A percentile compares a stretch with the other conserved stretches of the same genome.
Evolutionary conservation across 805 yeast species (phyloP).

Genomic region (Wickerhamomyces queroliae): DNA sequence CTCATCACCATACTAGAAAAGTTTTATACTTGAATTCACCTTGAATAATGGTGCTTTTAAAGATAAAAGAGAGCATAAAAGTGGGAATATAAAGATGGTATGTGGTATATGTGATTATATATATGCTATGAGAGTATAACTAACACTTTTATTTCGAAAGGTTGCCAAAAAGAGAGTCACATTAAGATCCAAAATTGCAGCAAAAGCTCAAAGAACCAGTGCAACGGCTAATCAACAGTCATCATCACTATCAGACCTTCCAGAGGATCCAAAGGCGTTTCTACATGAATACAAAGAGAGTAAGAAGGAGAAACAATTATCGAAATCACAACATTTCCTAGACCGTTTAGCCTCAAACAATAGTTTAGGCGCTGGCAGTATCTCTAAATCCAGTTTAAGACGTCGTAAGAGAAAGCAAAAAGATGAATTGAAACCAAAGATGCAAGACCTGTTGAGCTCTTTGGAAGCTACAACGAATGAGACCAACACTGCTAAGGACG

Average conservation of each 20-base stretch:
- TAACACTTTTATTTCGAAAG: slow-evolving; percentile 12
- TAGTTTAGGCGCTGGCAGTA: slow-evolving; percentile 28
- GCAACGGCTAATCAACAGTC: slow-evolving; percentile 2
- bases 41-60: neutral
- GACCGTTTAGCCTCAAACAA: slow-evolving; percentile 30
- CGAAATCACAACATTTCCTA: slow-evolving; percentile 32
- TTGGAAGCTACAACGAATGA: slow-evolving; percentile 27
- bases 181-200: slow-evolving; percentile 35
- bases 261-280: slow-evolving; percentile 37
- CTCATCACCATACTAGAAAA: neutral
- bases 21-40: neutral
- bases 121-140: neutral
- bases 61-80: neutral
- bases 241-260: slow-evolving; percentile 12
- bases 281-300: slow-evolving; percentile 46
- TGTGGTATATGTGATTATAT: neutral
- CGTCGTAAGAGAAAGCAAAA: slow-evolving; percentile 57
- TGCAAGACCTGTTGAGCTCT: slow-evolving; percentile 55
- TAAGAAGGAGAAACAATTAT: slow-evolving; percentile 45
- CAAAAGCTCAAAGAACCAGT: slow-evolving; percentile 14
- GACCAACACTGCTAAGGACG: neutral
- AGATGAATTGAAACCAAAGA: slow-evolving; percentile 61
- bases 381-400: slow-evolving; percentile 62
- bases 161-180: slow-evolving; percentile 42
- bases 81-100: neutral